A percentile compares a stretch with the other conserved stretches of the same genome.
These are phyloP conservation scores for Letharia columbiana DNA, from an alignment of 495 filamentous ascomycete species.

Conservation along the genomic window DNA sequence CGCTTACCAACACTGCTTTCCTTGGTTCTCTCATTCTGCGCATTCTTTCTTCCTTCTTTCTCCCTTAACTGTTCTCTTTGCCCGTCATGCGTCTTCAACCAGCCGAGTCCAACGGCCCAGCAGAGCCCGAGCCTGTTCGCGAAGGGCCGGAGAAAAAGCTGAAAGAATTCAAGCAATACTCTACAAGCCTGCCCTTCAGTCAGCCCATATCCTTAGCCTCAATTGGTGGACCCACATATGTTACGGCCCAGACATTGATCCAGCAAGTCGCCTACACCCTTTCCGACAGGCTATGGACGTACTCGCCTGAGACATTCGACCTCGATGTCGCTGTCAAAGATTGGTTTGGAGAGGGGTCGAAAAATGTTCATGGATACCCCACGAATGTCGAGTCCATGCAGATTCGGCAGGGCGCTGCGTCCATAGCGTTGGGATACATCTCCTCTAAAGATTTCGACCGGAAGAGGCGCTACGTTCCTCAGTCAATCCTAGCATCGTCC, in stretches of 20 bases:
- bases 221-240: constrained; percentile 81
- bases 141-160: constrained; percentile 20
- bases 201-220: constrained; percentile 48
- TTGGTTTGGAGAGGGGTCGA: constrained; percentile 58
- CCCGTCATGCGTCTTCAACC: constrained; percentile 24
- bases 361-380: constrained; percentile 72
- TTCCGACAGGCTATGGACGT: constrained; percentile 93
- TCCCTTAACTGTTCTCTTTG: background rate
- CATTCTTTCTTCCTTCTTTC: background rate
- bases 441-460: constrained; percentile 93
- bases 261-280: constrained; percentile 92
- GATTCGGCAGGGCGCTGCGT: constrained; percentile 80
- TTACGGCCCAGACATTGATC: constrained; percentile 81
- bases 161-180: constrained; percentile 31
- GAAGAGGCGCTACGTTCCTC: constrained; percentile 82
- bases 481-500: constrained; percentile 79
- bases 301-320: constrained; percentile 87
- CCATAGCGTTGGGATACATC: constrained; percentile 90
- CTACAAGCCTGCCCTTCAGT: constrained; percentile 55
- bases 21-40: background rate
- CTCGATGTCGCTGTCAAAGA: constrained; percentile 70
- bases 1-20: constrained; percentile 10
- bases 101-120: constrained; percentile 25
- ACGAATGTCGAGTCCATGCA: constrained; percentile 74
- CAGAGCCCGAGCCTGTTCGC: constrained; percentile 18